Evolutionary conservation across 345 rosid species (phyloP).

Genomic region (Abelmoschus esculentus): DNA sequence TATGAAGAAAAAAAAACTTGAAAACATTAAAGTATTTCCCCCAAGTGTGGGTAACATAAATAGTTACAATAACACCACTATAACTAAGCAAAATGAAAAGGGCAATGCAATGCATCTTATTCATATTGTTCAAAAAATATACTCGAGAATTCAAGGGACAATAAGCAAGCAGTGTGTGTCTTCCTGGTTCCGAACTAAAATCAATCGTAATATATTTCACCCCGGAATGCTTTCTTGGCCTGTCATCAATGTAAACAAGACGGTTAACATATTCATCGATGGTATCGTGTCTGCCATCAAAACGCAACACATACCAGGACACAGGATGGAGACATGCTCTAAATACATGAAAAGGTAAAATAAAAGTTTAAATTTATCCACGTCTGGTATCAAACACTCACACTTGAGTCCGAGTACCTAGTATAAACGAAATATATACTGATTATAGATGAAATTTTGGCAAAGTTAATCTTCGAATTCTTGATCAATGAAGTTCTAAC

Average conservation of each 20-base stretch:
- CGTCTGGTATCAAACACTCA: not conserved
- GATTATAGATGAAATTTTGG: not conserved
- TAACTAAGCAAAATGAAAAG: not conserved
- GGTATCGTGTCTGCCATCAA: not conserved
- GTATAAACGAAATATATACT: not conserved
- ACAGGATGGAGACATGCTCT: not conserved
- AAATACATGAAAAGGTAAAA: not conserved
- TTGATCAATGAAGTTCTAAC: not conserved
- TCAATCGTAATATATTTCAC: no score
- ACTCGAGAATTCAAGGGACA: not conserved
- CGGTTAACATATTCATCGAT: constrained; percentile 7
- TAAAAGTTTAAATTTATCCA: not conserved
- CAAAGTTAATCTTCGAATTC: not conserved
- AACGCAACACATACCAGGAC: not conserved
- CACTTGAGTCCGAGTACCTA: not conserved
- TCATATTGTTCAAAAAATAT: not conserved
- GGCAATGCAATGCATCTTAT: constrained; percentile 2
- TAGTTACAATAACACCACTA: not conserved
- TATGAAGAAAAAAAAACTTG: not conserved
- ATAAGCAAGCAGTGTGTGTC: not conserved
- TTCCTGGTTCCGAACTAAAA: no score
- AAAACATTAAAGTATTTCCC: not conserved
- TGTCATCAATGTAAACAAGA: constrained; percentile 22
- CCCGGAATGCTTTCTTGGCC: constrained; percentile 56
- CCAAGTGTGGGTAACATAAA: not conserved